Conservation (phyloP, 139 green algal genomes). For the Nannochloris sp. region DNA sequence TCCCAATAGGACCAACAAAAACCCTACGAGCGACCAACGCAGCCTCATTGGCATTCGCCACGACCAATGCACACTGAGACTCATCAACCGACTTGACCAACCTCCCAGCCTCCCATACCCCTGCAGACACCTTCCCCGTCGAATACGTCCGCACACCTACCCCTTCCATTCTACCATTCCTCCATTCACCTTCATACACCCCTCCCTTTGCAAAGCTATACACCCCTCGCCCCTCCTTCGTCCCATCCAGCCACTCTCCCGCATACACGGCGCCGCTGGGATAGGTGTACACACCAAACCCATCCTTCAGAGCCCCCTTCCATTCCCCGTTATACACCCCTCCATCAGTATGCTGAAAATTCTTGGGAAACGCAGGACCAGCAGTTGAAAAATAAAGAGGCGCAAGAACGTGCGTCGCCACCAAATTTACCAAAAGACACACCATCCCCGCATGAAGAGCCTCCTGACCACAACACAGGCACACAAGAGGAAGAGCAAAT, state of each 20-base stretch:
- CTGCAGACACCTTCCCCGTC: constrained; percentile 51
- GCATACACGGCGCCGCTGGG: constrained; percentile 61
- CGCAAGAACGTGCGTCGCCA: constrained; percentile 15
- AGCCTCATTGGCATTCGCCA: constrained; percentile 51
- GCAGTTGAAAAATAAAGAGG: constrained; percentile 44
- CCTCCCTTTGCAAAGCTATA: constrained; percentile 74
- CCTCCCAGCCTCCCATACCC: constrained; percentile 50
- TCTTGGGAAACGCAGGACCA: constrained; percentile 49
- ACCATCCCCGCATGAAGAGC: constrained; percentile 31
- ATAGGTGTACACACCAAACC: constrained; percentile 66
- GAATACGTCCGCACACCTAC: constrained; percentile 59
- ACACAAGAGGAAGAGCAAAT: constrained; percentile 15
- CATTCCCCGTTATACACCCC: constrained; percentile 70
- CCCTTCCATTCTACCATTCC: constrained; percentile 46
- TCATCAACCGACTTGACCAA: constrained; percentile 49
- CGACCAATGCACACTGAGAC: constrained; percentile 57
- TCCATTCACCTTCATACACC: constrained; percentile 77
- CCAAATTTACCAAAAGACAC: constrained; percentile 11
- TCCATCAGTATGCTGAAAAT: constrained; percentile 61
- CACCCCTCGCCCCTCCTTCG: constrained; percentile 66
- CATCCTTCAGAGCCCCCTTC: constrained; percentile 62
- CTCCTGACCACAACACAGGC: constrained; percentile 11
- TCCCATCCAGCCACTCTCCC: constrained; percentile 64
- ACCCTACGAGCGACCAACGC: constrained; percentile 41
- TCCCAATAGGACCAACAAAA: constrained; percentile 13